Evolutionary conservation across 257 asterid genomes (phyloP).

Genomic region (Penstemon barbatus): DNA sequence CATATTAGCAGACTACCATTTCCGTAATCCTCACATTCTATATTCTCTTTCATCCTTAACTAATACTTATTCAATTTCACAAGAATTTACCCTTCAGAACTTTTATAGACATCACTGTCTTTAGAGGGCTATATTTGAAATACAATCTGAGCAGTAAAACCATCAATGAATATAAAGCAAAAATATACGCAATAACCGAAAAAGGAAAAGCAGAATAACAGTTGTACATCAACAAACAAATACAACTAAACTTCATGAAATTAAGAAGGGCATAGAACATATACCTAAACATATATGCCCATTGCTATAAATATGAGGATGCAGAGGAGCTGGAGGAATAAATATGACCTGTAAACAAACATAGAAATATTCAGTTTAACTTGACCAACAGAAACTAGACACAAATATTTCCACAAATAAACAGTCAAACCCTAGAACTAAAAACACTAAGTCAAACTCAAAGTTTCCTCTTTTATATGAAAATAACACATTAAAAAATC

Average conservation of each 20-base stretch:
- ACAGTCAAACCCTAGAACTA: slow-evolving; percentile 28
- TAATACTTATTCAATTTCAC: background rate
- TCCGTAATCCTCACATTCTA: background rate
- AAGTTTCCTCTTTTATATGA: background rate
- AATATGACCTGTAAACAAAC: slow-evolving; percentile 58
- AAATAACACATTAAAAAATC: background rate
- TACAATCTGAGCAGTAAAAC: background rate
- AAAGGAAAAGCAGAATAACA: slow-evolving; percentile 9
- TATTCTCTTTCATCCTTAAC: background rate
- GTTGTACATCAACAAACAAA: background rate
- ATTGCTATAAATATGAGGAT: slow-evolving; percentile 91
- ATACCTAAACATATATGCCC: slow-evolving; percentile 95
- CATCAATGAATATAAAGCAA: background rate
- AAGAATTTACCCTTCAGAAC: background rate
- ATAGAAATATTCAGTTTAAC: background rate
- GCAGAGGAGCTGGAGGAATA: slow-evolving; percentile 84
- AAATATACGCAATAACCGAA: background rate
- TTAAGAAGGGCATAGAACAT: slow-evolving; percentile 12
- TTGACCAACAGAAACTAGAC: background rate
- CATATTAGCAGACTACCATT: background rate
- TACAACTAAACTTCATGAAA: background rate
- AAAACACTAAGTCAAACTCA: background rate
- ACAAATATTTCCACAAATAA: background rate
- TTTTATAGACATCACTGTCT: background rate
- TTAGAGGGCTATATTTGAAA: background rate